Conservation (phyloP, 495 filamentous ascomycete species). For the Cryomyces antarcticus region DNA sequence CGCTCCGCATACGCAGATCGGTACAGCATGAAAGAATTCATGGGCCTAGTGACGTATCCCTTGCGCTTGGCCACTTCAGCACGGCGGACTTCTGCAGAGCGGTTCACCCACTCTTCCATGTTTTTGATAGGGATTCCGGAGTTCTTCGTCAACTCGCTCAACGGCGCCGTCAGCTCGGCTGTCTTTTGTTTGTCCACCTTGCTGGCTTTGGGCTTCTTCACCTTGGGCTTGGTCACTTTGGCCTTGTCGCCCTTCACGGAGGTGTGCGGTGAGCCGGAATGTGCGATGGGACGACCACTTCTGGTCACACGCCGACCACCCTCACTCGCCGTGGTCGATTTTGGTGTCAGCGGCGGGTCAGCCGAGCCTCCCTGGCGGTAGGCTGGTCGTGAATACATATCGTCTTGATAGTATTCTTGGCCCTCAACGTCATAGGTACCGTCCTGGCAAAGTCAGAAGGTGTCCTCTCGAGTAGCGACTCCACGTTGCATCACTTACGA, state of each 20-base stretch:
- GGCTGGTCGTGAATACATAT: slow-evolving; percentile 27
- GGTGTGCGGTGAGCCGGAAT: slow-evolving; percentile 7
- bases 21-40: slow-evolving; percentile 99
- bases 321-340: slow-evolving; percentile 7
- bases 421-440: slow-evolving; percentile 2
- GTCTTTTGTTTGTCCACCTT: slow-evolving; percentile 29
- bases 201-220: slow-evolving; percentile 28
- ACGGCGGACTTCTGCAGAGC: slow-evolving; percentile 41
- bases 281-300: slow-evolving; percentile 24
- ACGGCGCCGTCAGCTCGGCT: slow-evolving; percentile 38
- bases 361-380: slow-evolving; percentile 2
- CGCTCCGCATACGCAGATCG: slow-evolving; percentile 80
- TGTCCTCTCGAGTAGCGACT: not conserved
- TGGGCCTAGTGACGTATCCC: slow-evolving; percentile 72
- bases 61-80: slow-evolving; percentile 47
- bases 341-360: slow-evolving; percentile 21
- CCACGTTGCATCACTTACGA: slow-evolving; percentile 16
- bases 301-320: slow-evolving; percentile 22
- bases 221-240: slow-evolving; percentile 27
- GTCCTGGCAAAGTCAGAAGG: not conserved
- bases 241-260: slow-evolving; percentile 4
- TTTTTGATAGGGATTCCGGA: slow-evolving; percentile 46
- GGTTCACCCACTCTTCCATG: slow-evolving; percentile 66
- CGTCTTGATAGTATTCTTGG: slow-evolving; percentile 20
- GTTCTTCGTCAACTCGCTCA: slow-evolving; percentile 60